These are phyloP conservation scores for Lentinula guzmanii DNA, from an alignment of 768 basidiomycete species.

Conservation along the genomic window DNA sequence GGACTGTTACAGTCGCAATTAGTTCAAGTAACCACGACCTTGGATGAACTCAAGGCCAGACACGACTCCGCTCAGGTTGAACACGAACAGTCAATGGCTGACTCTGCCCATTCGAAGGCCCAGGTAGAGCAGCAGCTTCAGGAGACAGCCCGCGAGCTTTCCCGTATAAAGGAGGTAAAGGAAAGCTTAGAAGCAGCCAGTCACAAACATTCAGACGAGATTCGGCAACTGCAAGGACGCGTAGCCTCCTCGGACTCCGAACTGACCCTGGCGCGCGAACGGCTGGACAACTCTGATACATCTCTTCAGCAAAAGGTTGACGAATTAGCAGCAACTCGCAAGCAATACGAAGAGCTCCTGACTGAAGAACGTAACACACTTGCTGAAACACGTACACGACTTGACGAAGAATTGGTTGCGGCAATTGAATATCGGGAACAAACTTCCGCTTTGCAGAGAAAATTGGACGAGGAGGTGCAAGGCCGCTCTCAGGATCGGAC, in stretches of 20 bases:
- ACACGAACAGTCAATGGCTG: conserved; percentile 26
- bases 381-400: conserved; percentile 10
- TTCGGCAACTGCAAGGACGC: conserved; percentile 16
- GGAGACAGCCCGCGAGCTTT: conserved; percentile 14
- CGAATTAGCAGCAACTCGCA: conserved; percentile 7
- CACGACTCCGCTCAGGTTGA: conserved; percentile 27
- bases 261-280: conserved; percentile 12
- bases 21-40: conserved; percentile 23
- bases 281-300: conserved; percentile 16
- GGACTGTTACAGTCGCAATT: conserved; percentile 29
- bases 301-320: conserved; percentile 16
- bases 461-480: conserved; percentile 33
- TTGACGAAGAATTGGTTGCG: conserved; percentile 10
- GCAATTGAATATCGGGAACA: conserved; percentile 24
- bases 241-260: conserved; percentile 19
- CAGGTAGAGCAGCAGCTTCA: conserved; percentile 20
- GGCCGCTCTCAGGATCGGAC: conserved; percentile 26
- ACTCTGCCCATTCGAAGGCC: conserved; percentile 22
- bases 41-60: conserved; percentile 27
- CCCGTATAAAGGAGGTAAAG: conserved; percentile 11
- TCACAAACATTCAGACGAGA: conserved; percentile 12
- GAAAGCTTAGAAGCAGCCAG: conserved; percentile 10
- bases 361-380: conserved; percentile 12
- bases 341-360: conserved; percentile 17
- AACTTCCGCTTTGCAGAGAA: conserved; percentile 15